Conservation (phyloP, 140 eudicot species). For the Ambrosia hybrid region DNA sequence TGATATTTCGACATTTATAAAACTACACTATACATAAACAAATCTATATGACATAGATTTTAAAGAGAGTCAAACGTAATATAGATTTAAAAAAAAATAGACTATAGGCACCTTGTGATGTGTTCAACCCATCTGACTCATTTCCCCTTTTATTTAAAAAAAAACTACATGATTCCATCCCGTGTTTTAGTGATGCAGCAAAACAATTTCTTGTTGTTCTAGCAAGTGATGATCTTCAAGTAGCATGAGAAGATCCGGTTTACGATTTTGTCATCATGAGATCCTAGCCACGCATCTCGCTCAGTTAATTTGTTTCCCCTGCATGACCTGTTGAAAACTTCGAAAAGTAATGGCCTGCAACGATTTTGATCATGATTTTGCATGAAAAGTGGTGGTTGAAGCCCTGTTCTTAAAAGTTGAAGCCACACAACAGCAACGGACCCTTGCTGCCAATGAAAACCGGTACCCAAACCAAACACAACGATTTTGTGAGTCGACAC, state of each 20-base stretch:
- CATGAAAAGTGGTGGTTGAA: conserved; percentile 70
- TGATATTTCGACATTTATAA: no score
- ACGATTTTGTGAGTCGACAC: conserved; percentile 7
- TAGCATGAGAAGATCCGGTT: conserved; percentile 92
- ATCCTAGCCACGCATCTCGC: conserved; percentile 67
- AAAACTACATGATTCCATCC: no score
- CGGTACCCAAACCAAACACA: conserved; percentile 28
- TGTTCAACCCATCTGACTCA: no score
- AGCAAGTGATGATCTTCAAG: conserved; percentile 80
- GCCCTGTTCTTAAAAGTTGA: conserved; percentile 85
- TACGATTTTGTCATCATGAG: conserved; percentile 72
- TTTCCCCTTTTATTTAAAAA: no score
- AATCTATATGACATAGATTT: no score
- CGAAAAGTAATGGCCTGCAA: conserved; percentile 66
- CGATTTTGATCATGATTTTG: conserved; percentile 72
- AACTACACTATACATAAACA: no score
- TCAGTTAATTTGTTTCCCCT: conserved; percentile 79
- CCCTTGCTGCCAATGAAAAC: conserved; percentile 53
- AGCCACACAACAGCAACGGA: conserved; percentile 74
- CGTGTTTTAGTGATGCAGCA: conserved; percentile 79
- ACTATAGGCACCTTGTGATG: no score
- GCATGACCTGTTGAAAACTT: conserved; percentile 80
- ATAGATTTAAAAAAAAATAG: no score
- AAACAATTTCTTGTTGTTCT: conserved; percentile 71
- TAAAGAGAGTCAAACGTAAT: no score